Conservation (phyloP, 768 basidiomycete genomes). For the Lentinula lateritia region DNA sequence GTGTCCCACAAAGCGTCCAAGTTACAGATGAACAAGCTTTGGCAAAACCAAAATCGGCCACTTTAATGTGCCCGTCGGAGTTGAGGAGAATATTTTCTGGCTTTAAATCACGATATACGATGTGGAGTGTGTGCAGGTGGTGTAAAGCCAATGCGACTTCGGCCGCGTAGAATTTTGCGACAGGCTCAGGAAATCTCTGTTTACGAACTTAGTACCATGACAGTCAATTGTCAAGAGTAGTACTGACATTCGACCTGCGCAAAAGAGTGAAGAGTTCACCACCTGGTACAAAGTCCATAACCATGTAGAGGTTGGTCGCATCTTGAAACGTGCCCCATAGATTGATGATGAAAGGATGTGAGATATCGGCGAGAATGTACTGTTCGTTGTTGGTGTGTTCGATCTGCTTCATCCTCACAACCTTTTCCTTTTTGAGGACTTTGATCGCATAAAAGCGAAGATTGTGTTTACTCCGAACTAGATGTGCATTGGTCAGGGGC, state of each 20-base stretch:
- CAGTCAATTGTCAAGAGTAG: slow-evolving; percentile 9
- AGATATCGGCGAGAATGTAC: slow-evolving; percentile 74
- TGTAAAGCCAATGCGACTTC: slow-evolving; percentile 92
- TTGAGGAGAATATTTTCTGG: slow-evolving; percentile 95
- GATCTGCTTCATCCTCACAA: slow-evolving; percentile 89
- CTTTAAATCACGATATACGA: slow-evolving; percentile 97
- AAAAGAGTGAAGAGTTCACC: slow-evolving; percentile 95
- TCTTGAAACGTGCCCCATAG: slow-evolving; percentile 97
- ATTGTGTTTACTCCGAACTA: slow-evolving; percentile 90
- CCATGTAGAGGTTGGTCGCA: slow-evolving; percentile 90
- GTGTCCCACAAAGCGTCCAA: slow-evolving; percentile 94
- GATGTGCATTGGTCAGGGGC: neutral
- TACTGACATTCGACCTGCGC: slow-evolving; percentile 78
- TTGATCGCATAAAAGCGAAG: slow-evolving; percentile 96
- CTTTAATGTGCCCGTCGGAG: slow-evolving; percentile 94
- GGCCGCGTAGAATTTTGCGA: slow-evolving; percentile 96
- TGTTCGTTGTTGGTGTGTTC: slow-evolving; percentile 98
- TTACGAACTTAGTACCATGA: slow-evolving; percentile 12
- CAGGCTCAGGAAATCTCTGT: slow-evolving; percentile 92
- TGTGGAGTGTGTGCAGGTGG: slow-evolving; percentile 79
- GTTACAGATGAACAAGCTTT: slow-evolving; percentile 84
- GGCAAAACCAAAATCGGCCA: slow-evolving; percentile 96
- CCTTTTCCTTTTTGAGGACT: slow-evolving; percentile 88
- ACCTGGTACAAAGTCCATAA: slow-evolving; percentile 95
- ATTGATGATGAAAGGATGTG: slow-evolving; percentile 93